Base-by-base conservation (phyloP, 306 rosid species). In the Rosa persica region DNA sequence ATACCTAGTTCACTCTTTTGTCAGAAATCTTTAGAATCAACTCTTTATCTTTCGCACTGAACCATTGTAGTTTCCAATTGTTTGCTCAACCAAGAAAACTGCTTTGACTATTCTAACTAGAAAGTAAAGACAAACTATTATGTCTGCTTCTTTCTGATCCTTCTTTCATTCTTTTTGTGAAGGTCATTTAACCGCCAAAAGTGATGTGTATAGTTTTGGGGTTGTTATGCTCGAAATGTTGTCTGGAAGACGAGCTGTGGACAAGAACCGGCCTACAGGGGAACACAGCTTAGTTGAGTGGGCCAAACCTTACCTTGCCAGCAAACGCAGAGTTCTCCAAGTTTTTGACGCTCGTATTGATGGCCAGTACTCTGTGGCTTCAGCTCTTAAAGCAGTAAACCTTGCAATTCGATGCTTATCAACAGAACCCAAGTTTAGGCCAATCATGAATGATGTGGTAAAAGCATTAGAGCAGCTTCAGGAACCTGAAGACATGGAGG, bases 121-220 rank as follows among this genome's bases (percentile, higher is more conserved):
- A 62, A 62, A 62, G 20, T 12, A 15, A 61, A 27, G 8, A 62
- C 66, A 62, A 34, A 8, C 38, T 66, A 19, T 38, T 9, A 47
- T 15, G 49, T 20, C 67, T 58, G 54, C 34, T 72, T 67, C 70
- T 19, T 82, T 73, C 82, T 87, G 70, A 90, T 64, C 60, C 40
- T 36, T 5, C 8, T 48, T 80, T 69, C 73, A 5, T 79, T 69
- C 23, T 27, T 78, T 70, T 76, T 78, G 2, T 87, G 88, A 82
- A 96, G 99, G 99, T 72, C 98, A 96, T 84, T 86, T 96, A 77
- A 93, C 99, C 0, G 85, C 89, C 64, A 96, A 73, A 90, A 96
- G 99, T 13, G 99, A 96, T 25, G 92, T 93, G 39, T 96, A 96
- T 85, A 93, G 97, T 74, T 96, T 91, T 16, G 99, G 99, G 40